phyloP scores from a whole-genome alignment of 352 stramenopile species.

The Globisporangium recalcitrans region DNA sequence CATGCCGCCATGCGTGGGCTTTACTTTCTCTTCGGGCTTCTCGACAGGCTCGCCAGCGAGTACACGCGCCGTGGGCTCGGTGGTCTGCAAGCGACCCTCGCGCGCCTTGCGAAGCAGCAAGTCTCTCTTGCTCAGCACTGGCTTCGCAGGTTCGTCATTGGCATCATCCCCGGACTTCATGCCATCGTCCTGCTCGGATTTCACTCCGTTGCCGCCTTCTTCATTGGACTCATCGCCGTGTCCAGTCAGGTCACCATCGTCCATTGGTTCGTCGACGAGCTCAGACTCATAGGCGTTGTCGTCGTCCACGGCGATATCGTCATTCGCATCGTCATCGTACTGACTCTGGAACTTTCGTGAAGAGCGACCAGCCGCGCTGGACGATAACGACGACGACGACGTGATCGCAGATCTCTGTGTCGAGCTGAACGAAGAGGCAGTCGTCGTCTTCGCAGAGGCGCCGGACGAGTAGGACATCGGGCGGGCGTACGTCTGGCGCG shows the following conservation, averaged over 20 bases:
- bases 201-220: slow-evolving; percentile 1
- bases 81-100: slow-evolving; percentile 52
- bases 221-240: slow-evolving; percentile 4
- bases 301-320: slow-evolving; percentile 15
- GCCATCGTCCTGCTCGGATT: slow-evolving; percentile 18
- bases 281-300: slow-evolving; percentile 14
- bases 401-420: slow-evolving; percentile 10
- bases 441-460: slow-evolving; percentile 22
- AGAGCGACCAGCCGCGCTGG: slow-evolving; percentile 14
- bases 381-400: slow-evolving; percentile 10
- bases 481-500: slow-evolving; percentile 37
- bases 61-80: slow-evolving; percentile 49
- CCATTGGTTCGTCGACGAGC: slow-evolving; percentile 20
- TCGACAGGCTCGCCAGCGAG: slow-evolving; percentile 36
- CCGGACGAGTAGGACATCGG: slow-evolving; percentile 57
- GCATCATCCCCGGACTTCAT: slow-evolving; percentile 12
- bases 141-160: slow-evolving; percentile 16
- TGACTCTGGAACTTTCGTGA: slow-evolving; percentile 14
- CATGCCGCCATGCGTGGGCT: not conserved
- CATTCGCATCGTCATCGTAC: slow-evolving; percentile 21
- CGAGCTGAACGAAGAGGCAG: slow-evolving; percentile 11
- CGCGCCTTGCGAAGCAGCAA: slow-evolving; percentile 66
- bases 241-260: slow-evolving; percentile 9
- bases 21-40: slow-evolving; percentile 15
- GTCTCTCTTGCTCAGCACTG: slow-evolving; percentile 65